Evolutionary conservation across 768 basidiomycete species (phyloP).

Genomic region (Mycena amicta): DNA sequence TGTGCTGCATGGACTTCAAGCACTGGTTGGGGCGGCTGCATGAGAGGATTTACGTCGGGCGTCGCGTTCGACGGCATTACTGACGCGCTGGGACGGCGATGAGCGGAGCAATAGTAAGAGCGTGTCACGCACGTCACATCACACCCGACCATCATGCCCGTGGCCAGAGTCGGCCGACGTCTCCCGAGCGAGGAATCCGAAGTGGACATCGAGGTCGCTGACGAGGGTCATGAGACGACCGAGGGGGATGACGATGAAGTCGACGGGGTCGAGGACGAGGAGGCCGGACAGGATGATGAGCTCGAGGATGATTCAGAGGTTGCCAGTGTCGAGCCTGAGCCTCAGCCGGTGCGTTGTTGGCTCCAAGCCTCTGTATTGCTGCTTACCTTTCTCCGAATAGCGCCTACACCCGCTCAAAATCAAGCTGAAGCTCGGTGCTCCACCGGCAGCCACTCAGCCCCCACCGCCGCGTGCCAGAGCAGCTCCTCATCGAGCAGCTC

Average conservation of each 20-base stretch:
- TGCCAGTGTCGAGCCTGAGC: not conserved
- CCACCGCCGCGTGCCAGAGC: not conserved
- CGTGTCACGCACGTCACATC: too few species aligned
- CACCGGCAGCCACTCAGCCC: not conserved
- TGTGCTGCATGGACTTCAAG: too few species aligned
- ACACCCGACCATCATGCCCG: too few species aligned
- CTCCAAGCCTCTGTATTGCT: too few species aligned
- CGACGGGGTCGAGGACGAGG: conserved; percentile 5
- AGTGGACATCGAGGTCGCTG: not conserved
- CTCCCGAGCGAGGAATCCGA: not conserved
- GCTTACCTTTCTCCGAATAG: conserved; percentile 1
- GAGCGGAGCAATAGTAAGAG: too few species aligned
- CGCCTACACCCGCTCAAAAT: conserved; percentile 7
- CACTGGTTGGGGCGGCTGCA: too few species aligned
- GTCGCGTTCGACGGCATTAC: too few species aligned
- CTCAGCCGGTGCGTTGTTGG: not conserved
- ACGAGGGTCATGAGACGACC: not conserved
- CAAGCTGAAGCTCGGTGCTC: conserved; percentile 17
- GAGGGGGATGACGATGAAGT: not conserved
- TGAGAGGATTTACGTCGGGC: too few species aligned
- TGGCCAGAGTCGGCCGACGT: not conserved
- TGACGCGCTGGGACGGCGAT: too few species aligned
- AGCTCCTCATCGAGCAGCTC: conserved; percentile 3
- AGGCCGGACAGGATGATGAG: conserved; percentile 16
- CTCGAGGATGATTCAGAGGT: conserved; percentile 23